Evolutionary conservation across 148 eudicot species (phyloP), one percentile per base, ranked within the genome.

Genomic region (Cornus suecica): DNA sequence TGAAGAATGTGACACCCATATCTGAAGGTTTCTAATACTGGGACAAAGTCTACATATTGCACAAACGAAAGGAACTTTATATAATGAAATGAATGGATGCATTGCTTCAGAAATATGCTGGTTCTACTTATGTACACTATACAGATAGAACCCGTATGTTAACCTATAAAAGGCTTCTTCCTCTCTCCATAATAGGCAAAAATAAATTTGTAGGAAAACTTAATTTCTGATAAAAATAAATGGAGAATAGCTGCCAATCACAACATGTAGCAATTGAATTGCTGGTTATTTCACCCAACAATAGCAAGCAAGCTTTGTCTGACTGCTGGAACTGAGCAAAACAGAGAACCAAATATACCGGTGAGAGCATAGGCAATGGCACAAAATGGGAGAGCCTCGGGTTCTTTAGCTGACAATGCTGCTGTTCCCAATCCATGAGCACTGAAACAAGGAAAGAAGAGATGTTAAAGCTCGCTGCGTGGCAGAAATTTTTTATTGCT

Each of bases 401-500:
- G 99, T 84, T 95, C 99, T 79, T 92, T 95, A 18, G 99, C 97
- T 84, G 99, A 92, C 74, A 95, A 83, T 76, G 99, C 99, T 66
- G 99, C 99, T 74, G 99, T 95, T 85, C 99, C 99, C 69, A 95
- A 73, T 77, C 99, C 99, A 71, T 95, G 99, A 73, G 99, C 97
- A 85, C 99, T 95, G 87, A 10, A 80, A 75, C 69, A 75, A 45
- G 26, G 45, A 65, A 22, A 15, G 26, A 24, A 60, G 24, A 10
- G 13, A 27, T 20, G 4, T 11, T 32, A 52, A 61, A 56, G 56
- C 26, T 66, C 26, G n/a, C 20, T 22, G 69, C 18, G 16, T 5
- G 18, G 24, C 24, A 29, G 42, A 66, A 72, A 48, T 1, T 48
- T 48, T 14, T 14, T 18, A 48, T 48, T 18, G 15, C 1, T 48